Base-by-base conservation (phyloP, 2,329 filamentous ascomycete species). In the Pestalotiopsis sp. region DNA sequence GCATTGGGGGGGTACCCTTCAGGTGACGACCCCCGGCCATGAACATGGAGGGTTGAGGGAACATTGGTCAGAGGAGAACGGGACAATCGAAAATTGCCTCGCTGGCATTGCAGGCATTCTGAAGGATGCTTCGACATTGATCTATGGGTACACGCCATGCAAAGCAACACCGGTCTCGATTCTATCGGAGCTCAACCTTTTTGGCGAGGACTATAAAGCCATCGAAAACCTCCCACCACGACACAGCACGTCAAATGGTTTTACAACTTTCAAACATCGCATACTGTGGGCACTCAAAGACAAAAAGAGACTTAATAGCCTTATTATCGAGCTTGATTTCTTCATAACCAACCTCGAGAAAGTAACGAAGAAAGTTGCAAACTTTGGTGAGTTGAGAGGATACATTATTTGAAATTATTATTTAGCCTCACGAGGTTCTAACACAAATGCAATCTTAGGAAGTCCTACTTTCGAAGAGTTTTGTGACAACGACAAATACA, bases 1-100 rank as follows among this genome's bases (percentile, higher is more conserved):
- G 35, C 59, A 62, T 39, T 62, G 35, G 35, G 35, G 59, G 59
- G 59, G 17, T 44, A 11, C 38, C 30, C 59, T 62, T 14, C 59
- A 62, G 22, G 59, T 62, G 5, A 9, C 35, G 35, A 6, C 38
- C 35, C 59, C 59, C n/a, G 59, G 59, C 39, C 38, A 40, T 20
- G 59, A 62, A 62, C 6, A 62, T 62, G 35, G 59, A 62, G 59
- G 59, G 59, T 30, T 62, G 59, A 6, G 17, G 10, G n/a, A 62
- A 11, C 30, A 62, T 62, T 62, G 35, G 59, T 14, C 17, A n/a
- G 59, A 44, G 39, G 59, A 62, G 22, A 40, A 30, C 17, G 35
- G 59, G 14, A 62, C 59, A 30, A 62, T 62, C 38, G 39, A 30
- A 26, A 62, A 62, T 14, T 39, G 59, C 20, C 38, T 62, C 10